Evolutionary conservation across 2,329 filamentous ascomycete genomes (phyloP).

Genomic region (Pyrenochaeta sp.): DNA sequence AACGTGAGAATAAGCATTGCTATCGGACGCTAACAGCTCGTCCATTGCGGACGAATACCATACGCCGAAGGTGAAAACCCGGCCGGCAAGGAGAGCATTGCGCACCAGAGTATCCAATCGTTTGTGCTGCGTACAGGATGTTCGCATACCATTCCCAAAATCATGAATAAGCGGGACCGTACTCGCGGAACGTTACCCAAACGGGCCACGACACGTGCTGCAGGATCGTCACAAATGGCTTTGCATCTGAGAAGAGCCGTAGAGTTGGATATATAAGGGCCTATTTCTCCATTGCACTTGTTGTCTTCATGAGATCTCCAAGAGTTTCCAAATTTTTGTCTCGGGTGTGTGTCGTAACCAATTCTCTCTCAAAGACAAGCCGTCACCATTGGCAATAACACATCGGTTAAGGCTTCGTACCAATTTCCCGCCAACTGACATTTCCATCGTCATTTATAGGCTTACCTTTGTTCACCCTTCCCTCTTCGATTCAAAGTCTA

Average conservation of each 20-base stretch:
- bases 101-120: background rate
- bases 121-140: background rate
- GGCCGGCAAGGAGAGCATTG: background rate
- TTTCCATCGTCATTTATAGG: background rate
- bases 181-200: slow-evolving; percentile 1
- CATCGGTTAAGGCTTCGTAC: background rate
- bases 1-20: background rate
- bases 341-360: background rate
- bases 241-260: background rate
- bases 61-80: background rate
- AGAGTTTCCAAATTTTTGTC: background rate
- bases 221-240: background rate
- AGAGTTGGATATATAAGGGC: background rate
- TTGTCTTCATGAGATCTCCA: background rate
- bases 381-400: background rate
- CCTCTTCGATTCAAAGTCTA: background rate
- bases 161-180: background rate
- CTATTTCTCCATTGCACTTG: background rate
- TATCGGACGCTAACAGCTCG: background rate
- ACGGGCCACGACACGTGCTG: slow-evolving; percentile 1
- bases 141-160: slow-evolving; percentile 7
- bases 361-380: background rate
- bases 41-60: too few relatives aligned
- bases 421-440: background rate
- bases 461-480: background rate